Evolutionary conservation across 805 yeast genomes (phyloP).

Genomic region (Phaffomyces thermotolerans): DNA sequence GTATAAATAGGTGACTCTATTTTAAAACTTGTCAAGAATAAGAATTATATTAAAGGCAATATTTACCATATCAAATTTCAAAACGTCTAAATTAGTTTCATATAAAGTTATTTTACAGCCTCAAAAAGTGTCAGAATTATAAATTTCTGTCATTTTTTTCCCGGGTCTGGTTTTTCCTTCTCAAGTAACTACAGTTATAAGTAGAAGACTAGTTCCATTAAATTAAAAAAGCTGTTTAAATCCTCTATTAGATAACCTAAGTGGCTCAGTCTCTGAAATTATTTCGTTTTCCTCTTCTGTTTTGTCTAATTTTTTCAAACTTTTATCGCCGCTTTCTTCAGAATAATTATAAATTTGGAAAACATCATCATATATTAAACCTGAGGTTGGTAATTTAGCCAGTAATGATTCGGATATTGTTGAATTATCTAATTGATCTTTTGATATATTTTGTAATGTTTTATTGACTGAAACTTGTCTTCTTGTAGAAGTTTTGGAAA

Average conservation of each 20-base stretch:
- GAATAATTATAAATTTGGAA: slow-evolving; percentile 18
- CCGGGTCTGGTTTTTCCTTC: neutral
- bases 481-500: slow-evolving; percentile 4
- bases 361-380: slow-evolving; percentile 16
- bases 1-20: neutral
- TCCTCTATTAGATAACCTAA: slow-evolving; percentile 4
- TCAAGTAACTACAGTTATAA: neutral
- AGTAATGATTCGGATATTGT: slow-evolving; percentile 7
- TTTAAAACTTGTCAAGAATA: neutral
- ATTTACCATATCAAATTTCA: neutral
- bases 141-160: neutral
- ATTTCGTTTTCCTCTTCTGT: neutral
- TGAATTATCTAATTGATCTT: slow-evolving; percentile 4
- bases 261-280: slow-evolving; percentile 1
- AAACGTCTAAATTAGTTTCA: slow-evolving; percentile 1
- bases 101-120: slow-evolving; percentile 2
- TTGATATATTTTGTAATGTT: neutral
- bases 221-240: slow-evolving; percentile 5
- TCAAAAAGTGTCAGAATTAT: slow-evolving; percentile 6
- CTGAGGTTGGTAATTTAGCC: slow-evolving; percentile 2
- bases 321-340: slow-evolving; percentile 9
- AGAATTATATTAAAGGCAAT: too few relatives aligned
- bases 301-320: neutral
- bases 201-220: neutral
- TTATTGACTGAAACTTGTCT: neutral